These are phyloP conservation scores for Dichotomopilus funicola DNA, from an alignment of 2,329 filamentous ascomycete species.

Conservation along the genomic window DNA sequence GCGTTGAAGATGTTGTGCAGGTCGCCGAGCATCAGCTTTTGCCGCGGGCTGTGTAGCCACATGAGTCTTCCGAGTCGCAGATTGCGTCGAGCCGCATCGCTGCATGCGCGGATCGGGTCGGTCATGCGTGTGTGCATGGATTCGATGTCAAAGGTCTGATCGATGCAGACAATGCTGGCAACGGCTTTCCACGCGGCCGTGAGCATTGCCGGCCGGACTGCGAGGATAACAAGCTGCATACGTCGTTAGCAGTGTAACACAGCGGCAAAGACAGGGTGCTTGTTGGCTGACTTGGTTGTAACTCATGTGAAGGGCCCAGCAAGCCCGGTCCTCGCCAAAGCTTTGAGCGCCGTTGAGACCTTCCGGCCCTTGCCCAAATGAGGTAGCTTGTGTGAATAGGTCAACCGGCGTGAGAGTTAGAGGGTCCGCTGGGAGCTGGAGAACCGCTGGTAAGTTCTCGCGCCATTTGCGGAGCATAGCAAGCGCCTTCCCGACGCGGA, in stretches of 20 bases:
- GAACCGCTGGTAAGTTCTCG: slow-evolving; percentile 30
- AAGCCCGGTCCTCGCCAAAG: slow-evolving; percentile 36
- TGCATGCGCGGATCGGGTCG: slow-evolving; percentile 34
- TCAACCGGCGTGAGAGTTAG: slow-evolving; percentile 8
- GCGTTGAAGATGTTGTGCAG: slow-evolving; percentile 47
- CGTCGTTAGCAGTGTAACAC: slow-evolving; percentile 3
- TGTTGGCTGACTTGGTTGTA: slow-evolving; percentile 36
- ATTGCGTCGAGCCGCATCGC: slow-evolving; percentile 40
- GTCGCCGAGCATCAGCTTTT: slow-evolving; percentile 38
- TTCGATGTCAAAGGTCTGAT: slow-evolving; percentile 25
- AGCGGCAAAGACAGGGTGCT: too few species aligned
- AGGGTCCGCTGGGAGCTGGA: slow-evolving; percentile 32
- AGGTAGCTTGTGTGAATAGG: slow-evolving; percentile 5
- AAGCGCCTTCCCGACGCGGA: slow-evolving; percentile 35
- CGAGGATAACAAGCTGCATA: slow-evolving; percentile 41
- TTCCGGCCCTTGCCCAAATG: slow-evolving; percentile 1
- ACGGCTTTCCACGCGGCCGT: slow-evolving; percentile 41
- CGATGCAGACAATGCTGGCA: slow-evolving; percentile 33
- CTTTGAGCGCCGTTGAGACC: slow-evolving; percentile 13
- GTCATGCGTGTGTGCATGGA: slow-evolving; percentile 22
- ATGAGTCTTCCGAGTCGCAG: slow-evolving; percentile 39
- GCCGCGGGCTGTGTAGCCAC: slow-evolving; percentile 29
- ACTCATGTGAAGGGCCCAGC: slow-evolving; percentile 42
- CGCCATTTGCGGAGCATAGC: slow-evolving; percentile 38
- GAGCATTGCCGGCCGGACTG: slow-evolving; percentile 43